phyloP scores from a whole-genome alignment of 129 eudicot species.

The Flaveria linearis region DNA sequence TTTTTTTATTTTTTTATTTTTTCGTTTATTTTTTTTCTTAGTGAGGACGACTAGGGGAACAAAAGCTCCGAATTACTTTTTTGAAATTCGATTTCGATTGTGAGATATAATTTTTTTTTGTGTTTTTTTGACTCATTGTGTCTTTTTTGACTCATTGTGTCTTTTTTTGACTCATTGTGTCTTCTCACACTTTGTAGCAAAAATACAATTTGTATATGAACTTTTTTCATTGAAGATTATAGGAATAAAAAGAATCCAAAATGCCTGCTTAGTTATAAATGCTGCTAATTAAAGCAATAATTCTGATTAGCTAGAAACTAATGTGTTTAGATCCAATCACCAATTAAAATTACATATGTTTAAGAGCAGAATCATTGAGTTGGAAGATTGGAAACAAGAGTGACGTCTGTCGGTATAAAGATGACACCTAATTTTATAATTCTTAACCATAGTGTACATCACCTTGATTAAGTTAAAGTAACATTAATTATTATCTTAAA shows the following conservation, averaged over 20 bases:
- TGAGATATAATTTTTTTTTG: too few species aligned
- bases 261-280: conserved; percentile 22
- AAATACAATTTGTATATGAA: too few species aligned
- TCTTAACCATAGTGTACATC: conserved; percentile 29
- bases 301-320: conserved; percentile 37
- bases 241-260: conserved; percentile 2
- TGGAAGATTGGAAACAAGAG: conserved; percentile 64
- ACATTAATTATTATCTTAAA: conserved; percentile 33
- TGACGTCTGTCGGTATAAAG: conserved; percentile 57
- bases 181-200: too few species aligned
- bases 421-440: conserved; percentile 50
- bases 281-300: conserved; percentile 34
- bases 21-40: too few species aligned
- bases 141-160: too few species aligned
- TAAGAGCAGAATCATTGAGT: conserved; percentile 44
- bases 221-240: neutral
- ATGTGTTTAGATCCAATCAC: conserved; percentile 42
- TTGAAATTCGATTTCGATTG: too few species aligned
- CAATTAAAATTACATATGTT: conserved; percentile 43
- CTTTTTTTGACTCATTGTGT: too few species aligned
- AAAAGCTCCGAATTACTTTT: too few species aligned
- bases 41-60: too few species aligned
- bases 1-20: too few species aligned
- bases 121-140: too few species aligned
- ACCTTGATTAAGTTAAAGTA: conserved; percentile 28